A percentile compares a stretch with the other conserved stretches of the same genome.
phyloP scores from a whole-genome alignment of 768 basidiomycete genomes.

The Leccinum variicolor region DNA sequence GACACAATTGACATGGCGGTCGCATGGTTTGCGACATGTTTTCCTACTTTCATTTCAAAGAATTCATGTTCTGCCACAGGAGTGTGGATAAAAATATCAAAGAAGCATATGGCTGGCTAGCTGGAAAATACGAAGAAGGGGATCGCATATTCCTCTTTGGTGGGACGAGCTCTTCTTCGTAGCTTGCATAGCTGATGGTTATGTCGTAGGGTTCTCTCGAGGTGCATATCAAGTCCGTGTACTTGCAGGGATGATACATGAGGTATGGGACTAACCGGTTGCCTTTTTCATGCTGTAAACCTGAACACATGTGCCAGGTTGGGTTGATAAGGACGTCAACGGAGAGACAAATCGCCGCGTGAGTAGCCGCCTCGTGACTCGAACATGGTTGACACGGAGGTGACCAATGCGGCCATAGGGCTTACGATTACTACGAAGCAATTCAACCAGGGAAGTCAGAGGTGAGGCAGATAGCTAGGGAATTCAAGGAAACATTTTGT shows the following conservation, averaged over 20 bases:
- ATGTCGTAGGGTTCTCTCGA: background rate
- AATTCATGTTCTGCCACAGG: background rate
- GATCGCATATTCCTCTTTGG: background rate
- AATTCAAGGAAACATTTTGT: background rate
- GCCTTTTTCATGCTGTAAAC: background rate
- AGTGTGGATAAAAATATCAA: background rate
- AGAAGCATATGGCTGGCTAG: background rate
- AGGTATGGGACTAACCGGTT: background rate
- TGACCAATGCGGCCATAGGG: background rate
- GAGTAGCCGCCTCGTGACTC: background rate
- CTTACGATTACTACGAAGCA: background rate
- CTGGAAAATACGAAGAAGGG: background rate
- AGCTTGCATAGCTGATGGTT: background rate
- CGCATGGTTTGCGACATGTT: background rate
- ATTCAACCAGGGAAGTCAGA: background rate
- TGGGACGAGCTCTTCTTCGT: background rate
- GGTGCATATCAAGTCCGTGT: constrained; percentile 1
- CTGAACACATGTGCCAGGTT: background rate
- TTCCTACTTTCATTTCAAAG: background rate
- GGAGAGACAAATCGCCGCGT: background rate
- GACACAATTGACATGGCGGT: constrained; percentile 13
- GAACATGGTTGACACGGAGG: background rate
- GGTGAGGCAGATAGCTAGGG: background rate
- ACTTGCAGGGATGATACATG: background rate
- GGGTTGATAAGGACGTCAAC: background rate